Percentiles rank a stretch among this genome's conserved stretches.
These are phyloP conservation scores for Eucalyptus camaldulensis DNA, from an alignment of 345 rosid species.

Conservation along the genomic window DNA sequence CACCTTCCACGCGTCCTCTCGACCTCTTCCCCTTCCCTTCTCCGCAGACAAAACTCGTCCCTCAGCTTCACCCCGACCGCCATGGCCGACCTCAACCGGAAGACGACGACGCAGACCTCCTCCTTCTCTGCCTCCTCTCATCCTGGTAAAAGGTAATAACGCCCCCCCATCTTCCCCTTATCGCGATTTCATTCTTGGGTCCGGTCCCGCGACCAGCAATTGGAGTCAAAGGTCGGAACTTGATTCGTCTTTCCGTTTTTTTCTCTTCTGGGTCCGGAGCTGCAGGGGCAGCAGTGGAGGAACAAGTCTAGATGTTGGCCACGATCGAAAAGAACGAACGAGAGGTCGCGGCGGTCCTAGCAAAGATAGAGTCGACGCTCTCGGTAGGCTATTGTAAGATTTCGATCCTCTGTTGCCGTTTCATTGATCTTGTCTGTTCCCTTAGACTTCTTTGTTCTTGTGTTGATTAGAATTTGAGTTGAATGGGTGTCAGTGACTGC, in stretches of 20 bases:
- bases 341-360: constrained; percentile 34
- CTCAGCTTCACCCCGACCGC: neutral
- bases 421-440: neutral
- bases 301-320: constrained; percentile 20
- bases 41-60: neutral
- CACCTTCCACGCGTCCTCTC: constrained; percentile 1
- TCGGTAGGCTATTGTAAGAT: constrained; percentile 84
- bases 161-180: neutral
- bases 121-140: constrained; percentile 21
- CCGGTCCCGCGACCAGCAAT: neutral
- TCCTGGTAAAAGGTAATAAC: constrained; percentile 21
- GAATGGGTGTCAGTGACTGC: neutral
- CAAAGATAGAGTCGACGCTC: constrained; percentile 63
- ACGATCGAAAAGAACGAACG: constrained; percentile 19
- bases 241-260: neutral
- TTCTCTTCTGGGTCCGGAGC: neutral
- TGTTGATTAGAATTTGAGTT: neutral
- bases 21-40: neutral
- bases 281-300: constrained; percentile 32
- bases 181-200: neutral
- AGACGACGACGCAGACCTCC: neutral
- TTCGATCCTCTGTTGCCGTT: neutral
- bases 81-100: neutral
- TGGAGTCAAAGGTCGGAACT: neutral
- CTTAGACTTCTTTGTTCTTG: neutral